These are phyloP conservation scores for Rhodotorula sp. DNA, from an alignment of 1,284 basidiomycete genomes.

Conservation along the genomic window DNA sequence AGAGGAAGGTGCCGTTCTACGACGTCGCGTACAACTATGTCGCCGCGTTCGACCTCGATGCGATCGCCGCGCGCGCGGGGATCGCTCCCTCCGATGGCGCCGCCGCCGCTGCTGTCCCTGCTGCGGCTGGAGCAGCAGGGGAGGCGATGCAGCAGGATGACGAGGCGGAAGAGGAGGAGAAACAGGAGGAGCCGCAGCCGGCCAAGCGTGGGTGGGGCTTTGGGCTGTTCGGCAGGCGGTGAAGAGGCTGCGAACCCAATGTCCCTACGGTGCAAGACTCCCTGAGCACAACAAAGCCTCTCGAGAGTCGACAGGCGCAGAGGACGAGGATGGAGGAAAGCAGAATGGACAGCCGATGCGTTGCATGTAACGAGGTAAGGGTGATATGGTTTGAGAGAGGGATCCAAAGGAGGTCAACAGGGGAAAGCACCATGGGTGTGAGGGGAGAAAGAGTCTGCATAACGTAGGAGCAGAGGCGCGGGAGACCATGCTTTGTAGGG, in stretches of 20 bases:
- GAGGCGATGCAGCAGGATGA: constrained; percentile 52
- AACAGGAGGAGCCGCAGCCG: constrained; percentile 50
- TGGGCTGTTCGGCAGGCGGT: constrained; percentile 32
- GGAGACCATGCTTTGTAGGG: not conserved
- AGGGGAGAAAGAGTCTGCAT: not conserved
- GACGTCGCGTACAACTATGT: constrained; percentile 93
- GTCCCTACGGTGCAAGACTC: no score
- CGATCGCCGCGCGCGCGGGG: constrained; percentile 52
- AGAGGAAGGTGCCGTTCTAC: constrained; percentile 70
- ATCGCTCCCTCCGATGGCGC: constrained; percentile 1
- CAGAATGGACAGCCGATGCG: not conserved
- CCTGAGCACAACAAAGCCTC: no score
- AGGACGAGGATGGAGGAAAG: not conserved
- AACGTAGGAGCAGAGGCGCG: not conserved
- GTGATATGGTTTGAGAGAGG: not conserved
- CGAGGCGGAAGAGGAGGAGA: constrained; percentile 34
- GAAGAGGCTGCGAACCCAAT: no score
- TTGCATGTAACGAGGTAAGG: not conserved
- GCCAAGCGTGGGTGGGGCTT: constrained; percentile 35
- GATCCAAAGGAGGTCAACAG: not conserved
- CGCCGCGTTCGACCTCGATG: constrained; percentile 66
- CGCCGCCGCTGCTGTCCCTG: constrained; percentile 53
- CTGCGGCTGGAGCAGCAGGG: constrained; percentile 46
- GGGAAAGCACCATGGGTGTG: not conserved
- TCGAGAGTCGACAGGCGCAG: no score